Base-by-base conservation (phyloP, 2,329 filamentous ascomycete genomes). In the Cordyceps javanica region DNA sequence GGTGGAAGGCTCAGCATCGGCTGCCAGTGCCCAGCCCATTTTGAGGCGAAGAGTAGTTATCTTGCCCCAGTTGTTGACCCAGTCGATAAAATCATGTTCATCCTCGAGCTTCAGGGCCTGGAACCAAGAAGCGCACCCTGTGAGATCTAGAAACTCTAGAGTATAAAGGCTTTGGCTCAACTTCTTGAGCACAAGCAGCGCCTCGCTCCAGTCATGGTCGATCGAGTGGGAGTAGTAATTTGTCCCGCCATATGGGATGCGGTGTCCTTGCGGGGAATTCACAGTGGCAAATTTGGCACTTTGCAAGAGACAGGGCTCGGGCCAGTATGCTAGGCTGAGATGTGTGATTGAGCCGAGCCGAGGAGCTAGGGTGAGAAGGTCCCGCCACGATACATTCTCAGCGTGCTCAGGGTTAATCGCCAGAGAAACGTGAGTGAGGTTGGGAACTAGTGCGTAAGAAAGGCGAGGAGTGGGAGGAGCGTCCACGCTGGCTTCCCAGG, bases 311-410 rank as follows among this genome's bases (percentile, higher is more conserved):
- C 76, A 77, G 2, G 84, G 84, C 51, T 78, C 76, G 1, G 84
- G 83, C 84, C 84, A 87, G 65, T 79, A 81, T 16, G 82, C 82
- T 7, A 87, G 73, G 61, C 78, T 83, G 41, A 87, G 72, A 63
- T 87, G 82, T 2, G 83, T 87, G 39, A 87, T 69, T 14, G 74
- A 77, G 0, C 75, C 75, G 7, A 84, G 67, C 62, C 79, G 82
- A 11, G 72, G 67, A 0, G 81, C 76, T n/a, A 87, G 67, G 2
- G 74, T 63, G 25, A 87, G 71, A 5, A 87, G 75, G 36, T 83
- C 81, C 49, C 76, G 79, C 84, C 83, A 87, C 1, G 82, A 84
- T 16, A 76, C 74, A 6, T 68, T 66, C 19, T 65, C 62, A 3
- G 62, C 51, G 39, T 65, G 46, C 0, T 55, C 61, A 1, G 77